These are phyloP conservation scores for Agaricus subrufescens DNA, from an alignment of 768 basidiomycete species.

Conservation along the genomic window DNA sequence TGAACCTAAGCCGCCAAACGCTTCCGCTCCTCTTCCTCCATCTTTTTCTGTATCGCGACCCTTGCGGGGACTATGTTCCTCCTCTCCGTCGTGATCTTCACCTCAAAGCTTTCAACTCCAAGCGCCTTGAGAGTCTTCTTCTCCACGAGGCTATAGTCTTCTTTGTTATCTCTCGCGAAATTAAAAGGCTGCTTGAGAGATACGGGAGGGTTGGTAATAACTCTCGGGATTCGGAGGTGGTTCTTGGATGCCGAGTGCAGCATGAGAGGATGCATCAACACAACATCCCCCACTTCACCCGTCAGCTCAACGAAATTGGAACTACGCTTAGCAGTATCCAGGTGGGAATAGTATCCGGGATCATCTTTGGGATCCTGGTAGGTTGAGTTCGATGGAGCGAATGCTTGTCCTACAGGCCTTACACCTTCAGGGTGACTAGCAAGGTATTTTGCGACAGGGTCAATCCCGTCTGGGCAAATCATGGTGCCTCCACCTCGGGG, in stretches of 20 bases:
- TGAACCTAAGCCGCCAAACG: slow-evolving; percentile 22
- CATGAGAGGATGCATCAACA: slow-evolving; percentile 62
- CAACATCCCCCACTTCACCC: slow-evolving; percentile 58
- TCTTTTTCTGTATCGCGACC: slow-evolving; percentile 38
- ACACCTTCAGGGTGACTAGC: slow-evolving; percentile 50
- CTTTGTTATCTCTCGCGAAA: slow-evolving; percentile 37
- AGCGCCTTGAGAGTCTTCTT: slow-evolving; percentile 52
- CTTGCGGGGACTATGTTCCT: slow-evolving; percentile 43
- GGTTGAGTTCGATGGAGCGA: slow-evolving; percentile 41
- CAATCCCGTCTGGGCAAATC: slow-evolving; percentile 54
- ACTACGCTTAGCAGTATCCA: slow-evolving; percentile 37
- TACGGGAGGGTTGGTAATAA: slow-evolving; percentile 67
- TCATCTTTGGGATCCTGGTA: slow-evolving; percentile 29
- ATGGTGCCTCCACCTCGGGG: slow-evolving; percentile 54
- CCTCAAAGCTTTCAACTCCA: slow-evolving; percentile 42
- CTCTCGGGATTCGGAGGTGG: slow-evolving; percentile 45
- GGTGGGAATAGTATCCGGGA: slow-evolving; percentile 41
- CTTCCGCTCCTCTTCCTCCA: slow-evolving; percentile 43
- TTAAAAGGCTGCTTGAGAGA: slow-evolving; percentile 50
- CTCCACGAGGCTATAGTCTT: slow-evolving; percentile 55
- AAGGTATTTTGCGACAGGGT: slow-evolving; percentile 44
- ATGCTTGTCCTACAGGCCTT: slow-evolving; percentile 36
- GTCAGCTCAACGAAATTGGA: slow-evolving; percentile 49
- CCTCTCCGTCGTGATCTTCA: slow-evolving; percentile 42
- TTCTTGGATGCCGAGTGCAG: slow-evolving; percentile 62